These are phyloP conservation scores for Aaosphaeria pasadenensis DNA, from an alignment of 2,329 filamentous ascomycete genomes.

Conservation along the genomic window DNA sequence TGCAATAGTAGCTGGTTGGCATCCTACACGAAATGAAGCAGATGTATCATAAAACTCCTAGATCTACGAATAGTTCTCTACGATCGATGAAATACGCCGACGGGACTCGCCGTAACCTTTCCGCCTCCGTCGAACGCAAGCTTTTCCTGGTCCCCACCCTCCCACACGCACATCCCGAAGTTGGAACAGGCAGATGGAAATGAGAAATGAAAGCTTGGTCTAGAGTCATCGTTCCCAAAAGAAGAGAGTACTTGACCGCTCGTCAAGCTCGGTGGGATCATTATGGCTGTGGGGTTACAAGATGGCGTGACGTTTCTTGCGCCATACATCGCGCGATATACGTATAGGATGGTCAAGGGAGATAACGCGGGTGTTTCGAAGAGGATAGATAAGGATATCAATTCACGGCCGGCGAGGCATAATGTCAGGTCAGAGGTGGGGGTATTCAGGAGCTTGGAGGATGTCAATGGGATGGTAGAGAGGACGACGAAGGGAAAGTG, in stretches of 20 bases:
- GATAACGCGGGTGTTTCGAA: slow-evolving; percentile 40
- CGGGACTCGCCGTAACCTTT: no score
- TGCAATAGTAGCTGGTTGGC: no score
- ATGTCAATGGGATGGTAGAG: slow-evolving; percentile 31
- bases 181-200: no score
- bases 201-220: no score
- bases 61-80: no score
- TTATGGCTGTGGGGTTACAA: slow-evolving; percentile 38
- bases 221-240: no score
- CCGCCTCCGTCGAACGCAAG: no score
- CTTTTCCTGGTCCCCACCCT: no score
- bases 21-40: no score
- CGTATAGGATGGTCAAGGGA: slow-evolving; percentile 34
- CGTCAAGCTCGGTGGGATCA: slow-evolving; percentile 30
- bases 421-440: slow-evolving; percentile 34
- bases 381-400: slow-evolving; percentile 38
- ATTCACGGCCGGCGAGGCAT: slow-evolving; percentile 34
- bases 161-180: no score
- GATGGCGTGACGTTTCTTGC: slow-evolving; percentile 11
- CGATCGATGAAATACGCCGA: no score
- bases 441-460: slow-evolving; percentile 25
- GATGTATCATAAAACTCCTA: no score
- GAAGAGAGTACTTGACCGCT: slow-evolving; percentile 23
- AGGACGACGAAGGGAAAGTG: slow-evolving; percentile 30
- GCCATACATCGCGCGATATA: slow-evolving; percentile 28